Percentiles rank a stretch among this genome's conserved stretches.
Conservation (phyloP, 352 stramenopile genomes). For the Phytophthora kernoviae region DNA sequence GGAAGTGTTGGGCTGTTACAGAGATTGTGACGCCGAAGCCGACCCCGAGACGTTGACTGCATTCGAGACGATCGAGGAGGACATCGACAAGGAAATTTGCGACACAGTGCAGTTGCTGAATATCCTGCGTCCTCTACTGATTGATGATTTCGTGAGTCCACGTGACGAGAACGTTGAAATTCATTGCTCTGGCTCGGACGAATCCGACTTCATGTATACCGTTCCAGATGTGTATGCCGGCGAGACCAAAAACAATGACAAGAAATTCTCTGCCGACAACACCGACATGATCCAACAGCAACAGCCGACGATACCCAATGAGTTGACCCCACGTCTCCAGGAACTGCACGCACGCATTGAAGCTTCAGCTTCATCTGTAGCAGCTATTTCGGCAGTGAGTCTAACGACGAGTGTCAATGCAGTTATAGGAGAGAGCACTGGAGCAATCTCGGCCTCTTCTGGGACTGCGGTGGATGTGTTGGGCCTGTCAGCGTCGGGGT, state of each 20-base stretch:
- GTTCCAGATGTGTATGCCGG: slow-evolving; percentile 29
- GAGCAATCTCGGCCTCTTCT: slow-evolving; percentile 7
- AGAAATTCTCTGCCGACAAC: slow-evolving; percentile 29
- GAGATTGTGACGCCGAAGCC: slow-evolving; percentile 35
- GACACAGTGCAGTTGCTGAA: slow-evolving; percentile 46
- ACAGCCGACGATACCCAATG: background rate
- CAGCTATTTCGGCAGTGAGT: slow-evolving; percentile 15
- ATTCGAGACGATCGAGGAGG: slow-evolving; percentile 46
- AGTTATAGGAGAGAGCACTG: slow-evolving; percentile 32
- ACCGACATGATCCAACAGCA: slow-evolving; percentile 18
- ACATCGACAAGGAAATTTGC: slow-evolving; percentile 54
- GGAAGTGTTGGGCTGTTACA: slow-evolving; percentile 46
- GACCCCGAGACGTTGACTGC: slow-evolving; percentile 24
- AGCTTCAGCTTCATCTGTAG: slow-evolving; percentile 26
- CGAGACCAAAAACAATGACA: slow-evolving; percentile 23
- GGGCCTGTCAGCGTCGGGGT: slow-evolving; percentile 40
- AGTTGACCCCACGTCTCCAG: slow-evolving; percentile 43
- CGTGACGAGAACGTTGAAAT: slow-evolving; percentile 48
- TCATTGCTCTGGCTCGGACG: slow-evolving; percentile 49
- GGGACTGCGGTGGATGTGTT: slow-evolving; percentile 42
- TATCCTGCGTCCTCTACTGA: slow-evolving; percentile 45
- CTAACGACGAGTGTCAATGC: slow-evolving; percentile 21
- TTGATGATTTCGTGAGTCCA: slow-evolving; percentile 56
- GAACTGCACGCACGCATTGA: slow-evolving; percentile 44
- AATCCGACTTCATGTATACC: slow-evolving; percentile 49